phyloP scores from a whole-genome alignment of 139 green algal genomes.

The Haematococcus sp. region DNA sequence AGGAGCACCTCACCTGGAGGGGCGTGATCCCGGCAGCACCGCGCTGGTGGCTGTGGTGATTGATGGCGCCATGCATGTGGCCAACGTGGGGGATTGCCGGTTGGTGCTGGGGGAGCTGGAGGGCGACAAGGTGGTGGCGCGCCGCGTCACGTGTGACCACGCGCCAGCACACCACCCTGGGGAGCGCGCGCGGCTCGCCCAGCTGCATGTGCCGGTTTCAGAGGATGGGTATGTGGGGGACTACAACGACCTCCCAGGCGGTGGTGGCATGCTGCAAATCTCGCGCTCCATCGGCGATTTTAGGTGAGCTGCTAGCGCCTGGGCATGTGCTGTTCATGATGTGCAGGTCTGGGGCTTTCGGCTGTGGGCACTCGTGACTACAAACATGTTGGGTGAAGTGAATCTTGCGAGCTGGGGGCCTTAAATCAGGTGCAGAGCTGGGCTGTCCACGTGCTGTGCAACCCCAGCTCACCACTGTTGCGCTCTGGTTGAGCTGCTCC shows the following conservation, averaged over 20 bases:
- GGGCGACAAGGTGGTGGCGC: neutral
- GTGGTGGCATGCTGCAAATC: constrained; percentile 17
- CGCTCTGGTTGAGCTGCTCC: neutral
- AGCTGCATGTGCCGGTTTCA: neutral
- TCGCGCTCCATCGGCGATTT: constrained; percentile 29
- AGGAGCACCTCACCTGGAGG: neutral
- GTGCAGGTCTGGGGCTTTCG: too few species aligned
- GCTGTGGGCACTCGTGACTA: too few species aligned
- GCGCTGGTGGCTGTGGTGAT: constrained; percentile 20
- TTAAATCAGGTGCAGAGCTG: neutral
- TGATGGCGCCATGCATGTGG: constrained; percentile 12
- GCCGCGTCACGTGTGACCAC: constrained; percentile 13
- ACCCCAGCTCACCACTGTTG: too few species aligned
- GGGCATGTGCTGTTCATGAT: too few species aligned
- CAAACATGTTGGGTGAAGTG: too few species aligned
- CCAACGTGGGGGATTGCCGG: constrained; percentile 29
- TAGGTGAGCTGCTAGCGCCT: constrained; percentile 18
- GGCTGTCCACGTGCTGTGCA: neutral
- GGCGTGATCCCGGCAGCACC: constrained; percentile 21
- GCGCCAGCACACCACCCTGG: neutral
- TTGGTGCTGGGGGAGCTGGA: constrained; percentile 19
- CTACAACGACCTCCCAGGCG: constrained; percentile 1
- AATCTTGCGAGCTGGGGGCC: too few species aligned
- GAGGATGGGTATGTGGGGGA: constrained; percentile 14
- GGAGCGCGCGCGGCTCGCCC: neutral